Percentiles rank a stretch among this genome's conserved stretches.
These are phyloP conservation scores for Microbotryomycetes sp. DNA, from an alignment of 1,284 basidiomycete species.

Conservation along the genomic window DNA sequence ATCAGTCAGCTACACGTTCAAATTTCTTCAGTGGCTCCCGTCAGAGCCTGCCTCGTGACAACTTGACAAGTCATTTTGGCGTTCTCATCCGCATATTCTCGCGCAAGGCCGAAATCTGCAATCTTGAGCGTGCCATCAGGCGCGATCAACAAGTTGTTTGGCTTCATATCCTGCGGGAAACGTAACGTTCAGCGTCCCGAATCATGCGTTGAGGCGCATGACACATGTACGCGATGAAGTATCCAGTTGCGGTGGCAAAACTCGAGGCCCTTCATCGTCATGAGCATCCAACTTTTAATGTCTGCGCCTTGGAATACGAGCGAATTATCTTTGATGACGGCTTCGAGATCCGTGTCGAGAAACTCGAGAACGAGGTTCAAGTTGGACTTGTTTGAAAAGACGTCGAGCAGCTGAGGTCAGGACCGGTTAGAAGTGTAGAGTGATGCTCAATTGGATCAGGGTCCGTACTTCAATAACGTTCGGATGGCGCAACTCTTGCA, in stretches of 20 bases:
- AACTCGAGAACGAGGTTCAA: conserved; percentile 97
- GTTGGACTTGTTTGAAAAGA: conserved; percentile 93
- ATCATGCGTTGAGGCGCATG: background rate
- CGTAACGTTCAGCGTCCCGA: background rate
- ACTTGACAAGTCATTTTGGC: conserved; percentile 97
- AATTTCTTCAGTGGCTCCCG: background rate
- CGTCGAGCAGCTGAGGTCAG: conserved; percentile 70
- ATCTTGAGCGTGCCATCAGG: conserved; percentile 88
- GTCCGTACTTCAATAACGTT: conserved; percentile 78
- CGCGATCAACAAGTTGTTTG: conserved; percentile 94
- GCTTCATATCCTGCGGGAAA: conserved; percentile 79
- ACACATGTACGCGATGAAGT: conserved; percentile 66
- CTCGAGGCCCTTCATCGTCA: conserved; percentile 92
- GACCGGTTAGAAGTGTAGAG: background rate
- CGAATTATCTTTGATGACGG: conserved; percentile 86
- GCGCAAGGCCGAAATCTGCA: conserved; percentile 96
- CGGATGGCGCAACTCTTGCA: conserved; percentile 86
- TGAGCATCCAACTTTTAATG: conserved; percentile 98
- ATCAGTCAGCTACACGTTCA: background rate
- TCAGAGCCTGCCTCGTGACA: conserved; percentile 69
- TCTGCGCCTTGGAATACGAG: conserved; percentile 90
- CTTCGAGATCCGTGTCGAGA: conserved; percentile 93
- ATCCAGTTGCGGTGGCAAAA: conserved; percentile 94
- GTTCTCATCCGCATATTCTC: conserved; percentile 88
- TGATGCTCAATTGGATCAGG: no score